Base-by-base conservation (phyloP, 768 basidiomycete genomes). In the Leccinellum luteum region DNA sequence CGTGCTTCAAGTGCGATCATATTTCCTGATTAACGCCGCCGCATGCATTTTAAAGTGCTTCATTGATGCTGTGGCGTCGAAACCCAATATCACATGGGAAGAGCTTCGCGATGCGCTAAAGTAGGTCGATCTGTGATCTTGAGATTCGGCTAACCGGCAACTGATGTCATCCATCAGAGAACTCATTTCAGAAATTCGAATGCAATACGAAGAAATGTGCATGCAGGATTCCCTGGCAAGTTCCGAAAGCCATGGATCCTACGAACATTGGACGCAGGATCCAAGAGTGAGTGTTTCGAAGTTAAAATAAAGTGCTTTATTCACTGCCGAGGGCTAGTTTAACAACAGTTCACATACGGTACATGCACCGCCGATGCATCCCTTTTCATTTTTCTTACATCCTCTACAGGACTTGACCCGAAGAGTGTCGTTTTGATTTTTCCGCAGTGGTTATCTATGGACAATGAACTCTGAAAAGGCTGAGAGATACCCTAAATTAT, bases 211-310 rank as follows among this genome's bases (percentile, higher is more conserved):
- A 47, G 54, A 55, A 48, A 27, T 13, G 8, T 56, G 9, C 15
- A 4, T 31, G 23, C 45, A 23, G 17, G 45, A 34, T 1, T 21
- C 27, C 19, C 14, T 51, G 21, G 31, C 31, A 17, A 17, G 5
- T 15, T 23, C 38, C 21, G 58, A 30, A 25, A 58, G 19, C 13
- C 32, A 55, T 6, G 17, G 6, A 32, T 13, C 52, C 17, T 44
- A 35, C 28, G 28, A 34, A 17, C 5, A 4, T 17, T 62, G 62
- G 63, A 14, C 23, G 12, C 68, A 69, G 47, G 51, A 54, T 13
- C 68, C 68, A 9, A 65, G 64, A 27, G 68, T 69, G 35, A 68
- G 68, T 54, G 14, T 31, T 25, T 21, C 8, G 10, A 57, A 44
- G 6, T 34, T 38, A 14, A 48, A 28, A 43, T 2, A 21, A 6